Evolutionary conservation across 305 asterid genomes (phyloP), one percentile per base, ranked within the genome.

Genomic region (Fraxinus baroniana): DNA sequence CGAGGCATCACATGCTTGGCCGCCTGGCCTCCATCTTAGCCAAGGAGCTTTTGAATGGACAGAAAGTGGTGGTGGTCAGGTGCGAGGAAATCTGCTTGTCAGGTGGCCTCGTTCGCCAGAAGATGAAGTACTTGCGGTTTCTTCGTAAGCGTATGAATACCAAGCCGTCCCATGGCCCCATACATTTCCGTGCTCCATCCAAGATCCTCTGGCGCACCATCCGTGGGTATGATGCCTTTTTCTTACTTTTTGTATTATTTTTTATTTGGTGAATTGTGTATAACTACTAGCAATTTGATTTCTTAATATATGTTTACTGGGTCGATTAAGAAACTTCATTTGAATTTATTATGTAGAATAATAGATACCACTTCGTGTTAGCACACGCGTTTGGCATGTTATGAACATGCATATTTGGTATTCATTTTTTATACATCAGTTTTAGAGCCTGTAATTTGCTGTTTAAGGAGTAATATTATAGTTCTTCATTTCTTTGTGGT

Each of bases 151-250:
- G 99, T 66, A 95, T 95, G 98, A 95, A 95, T 87, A 95, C 98
- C 2, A 95, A 95, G 81, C 99, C 99, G 22, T 95, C 99, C 30
- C 99, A 94, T 74, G 98, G 99, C 0, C 98, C 98, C 20, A 94
- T 95, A 35, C 99, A 95, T 72, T 94, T 94, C 92, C 95, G 99
- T 8, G 99, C 98, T 5, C 99, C 99, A 0, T 92, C 99, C 0
- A 95, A 95, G 90, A 95, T 94, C 76, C 94, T 95, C 5, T 95
- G 99, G 99, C 92, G 99, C 74, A 95, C 98, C 0, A 94, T 95
- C 81, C 95, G 99, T 71, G 98, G 99, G 98, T 94, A 81, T 24
- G 90, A 0, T 46, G 70, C 12, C 2, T 7, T 12, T 26, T 6
- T 2, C 0, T 18, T 15, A 5, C n/a, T 39, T 6, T 33, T 49